Evolutionary conservation across 331 rosid species (phyloP), one percentile per base, ranked within the genome.

Genomic region (Erythrophleum ivorense): DNA sequence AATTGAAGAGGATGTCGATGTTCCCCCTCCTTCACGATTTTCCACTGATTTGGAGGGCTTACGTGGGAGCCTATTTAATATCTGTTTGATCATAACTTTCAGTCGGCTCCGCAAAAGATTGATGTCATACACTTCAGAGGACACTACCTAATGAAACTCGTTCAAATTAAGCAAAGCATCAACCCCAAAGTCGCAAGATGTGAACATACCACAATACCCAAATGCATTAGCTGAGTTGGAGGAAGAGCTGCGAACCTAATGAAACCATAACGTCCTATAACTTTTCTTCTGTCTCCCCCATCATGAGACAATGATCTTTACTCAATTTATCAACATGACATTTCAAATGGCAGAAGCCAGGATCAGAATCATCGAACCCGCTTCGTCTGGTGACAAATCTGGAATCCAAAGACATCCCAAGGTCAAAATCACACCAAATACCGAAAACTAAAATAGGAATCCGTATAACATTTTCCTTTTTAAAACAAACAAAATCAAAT

Each of bases 11-110:
- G 97, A 65, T 18, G 91, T 81, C 19, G 90, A 80, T 12, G 89
- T 73, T 41, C 92, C 97, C 73, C 91, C 97, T 82, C 97, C 99
- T 83, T 88, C 97, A 10, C 92, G 92, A 86, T 82, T 88, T 73
- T 92, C 98, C 21, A 81, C 84, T 3, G 98, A 85, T 90, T 88
- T 95, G 5, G 95, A 90, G 75, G 95, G 91, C 88, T 95, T 95
- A 76, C 92, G 86, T 36, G 99, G 99, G 73, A 95, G 87, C 94
- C 87, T 93, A 89, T 93, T 93, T 29, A 95, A 78, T 85, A 95
- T 87, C 86, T 93, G 90, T 83, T 95, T 95, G 89, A 95, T 91
- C 99, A 95, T 95, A 87, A 79, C 94, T 93, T 69, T 0, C 78
- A 90, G 66, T 59, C 40, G 78, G 63, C 54, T 86, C 84, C 74